Evolutionary conservation across 169 alveolate genomes (phyloP).

Genomic region (Plasmodium sp.): DNA sequence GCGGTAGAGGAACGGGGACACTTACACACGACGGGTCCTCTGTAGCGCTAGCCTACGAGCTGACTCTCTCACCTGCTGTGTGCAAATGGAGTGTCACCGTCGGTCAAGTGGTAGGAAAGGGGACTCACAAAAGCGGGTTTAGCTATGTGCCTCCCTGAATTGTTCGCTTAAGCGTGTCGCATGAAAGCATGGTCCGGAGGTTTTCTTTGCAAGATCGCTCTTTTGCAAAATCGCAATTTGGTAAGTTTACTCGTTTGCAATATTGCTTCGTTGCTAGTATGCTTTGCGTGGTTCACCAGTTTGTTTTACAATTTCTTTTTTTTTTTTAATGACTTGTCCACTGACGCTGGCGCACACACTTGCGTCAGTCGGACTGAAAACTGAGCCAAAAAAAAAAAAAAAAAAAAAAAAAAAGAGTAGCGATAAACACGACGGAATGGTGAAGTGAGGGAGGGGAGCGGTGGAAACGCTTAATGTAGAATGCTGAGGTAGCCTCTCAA

Average conservation of each 20-base stretch:
- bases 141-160: neutral
- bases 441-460: neutral
- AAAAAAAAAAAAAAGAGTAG: neutral
- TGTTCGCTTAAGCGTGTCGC: neutral
- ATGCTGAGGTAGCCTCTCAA: neutral
- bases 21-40: neutral
- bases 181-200: neutral
- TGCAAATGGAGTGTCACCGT: neutral
- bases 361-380: neutral
- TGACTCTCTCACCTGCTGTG: neutral
- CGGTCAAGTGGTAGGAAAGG: neutral
- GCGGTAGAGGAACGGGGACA: neutral
- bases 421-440: neutral
- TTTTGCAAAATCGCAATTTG: neutral
- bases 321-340: slow-evolving; percentile 3
- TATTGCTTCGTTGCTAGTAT: neutral
- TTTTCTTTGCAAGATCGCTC: neutral
- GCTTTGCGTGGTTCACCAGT: neutral
- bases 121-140: neutral
- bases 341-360: neutral
- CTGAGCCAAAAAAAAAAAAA: slow-evolving; percentile 16
- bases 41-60: neutral
- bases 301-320: neutral
- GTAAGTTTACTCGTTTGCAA: neutral
- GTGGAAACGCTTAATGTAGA: neutral